These are phyloP conservation scores for Talaromyces atroroseus DNA, from an alignment of 2,329 filamentous ascomycete species.

Conservation along the genomic window DNA sequence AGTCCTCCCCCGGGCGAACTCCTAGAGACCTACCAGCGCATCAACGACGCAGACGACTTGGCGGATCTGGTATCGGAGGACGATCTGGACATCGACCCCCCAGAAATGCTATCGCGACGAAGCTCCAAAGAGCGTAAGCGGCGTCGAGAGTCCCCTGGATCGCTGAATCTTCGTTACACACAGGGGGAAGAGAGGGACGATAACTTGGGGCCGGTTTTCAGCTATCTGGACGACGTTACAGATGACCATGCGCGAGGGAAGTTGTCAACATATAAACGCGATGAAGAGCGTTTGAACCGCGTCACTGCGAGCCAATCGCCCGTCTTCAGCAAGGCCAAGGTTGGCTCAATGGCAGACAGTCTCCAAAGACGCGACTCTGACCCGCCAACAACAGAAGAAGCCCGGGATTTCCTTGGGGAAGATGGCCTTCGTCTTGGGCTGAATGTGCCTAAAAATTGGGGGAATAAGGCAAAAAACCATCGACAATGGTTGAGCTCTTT, in stretches of 20 bases:
- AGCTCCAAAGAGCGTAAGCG: conserved; percentile 17
- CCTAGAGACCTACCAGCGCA: conserved; percentile 34
- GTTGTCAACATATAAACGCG: conserved; percentile 30
- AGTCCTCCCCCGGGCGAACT: conserved; percentile 35
- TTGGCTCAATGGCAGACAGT: conserved; percentile 29
- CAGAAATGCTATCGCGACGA: conserved; percentile 14
- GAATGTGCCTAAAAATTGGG: conserved; percentile 36
- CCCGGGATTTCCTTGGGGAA: conserved; percentile 17
- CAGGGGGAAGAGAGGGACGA: conserved; percentile 11
- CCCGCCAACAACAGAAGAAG: conserved; percentile 15
- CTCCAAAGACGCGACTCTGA: conserved; percentile 32
- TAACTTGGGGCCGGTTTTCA: conserved; percentile 25
- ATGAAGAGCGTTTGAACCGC: conserved; percentile 35
- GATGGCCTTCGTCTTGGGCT: conserved; percentile 26
- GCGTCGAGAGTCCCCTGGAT: conserved; percentile 22
- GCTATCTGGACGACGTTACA: conserved; percentile 29
- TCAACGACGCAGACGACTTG: conserved; percentile 34
- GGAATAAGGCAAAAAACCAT: conserved; percentile 26
- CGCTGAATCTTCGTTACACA: conserved; percentile 11
- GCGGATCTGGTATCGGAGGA: conserved; percentile 31
- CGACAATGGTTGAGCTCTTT: conserved; percentile 33
- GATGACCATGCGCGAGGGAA: conserved; percentile 31
- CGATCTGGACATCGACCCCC: conserved; percentile 16
- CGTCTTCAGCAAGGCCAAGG: conserved; percentile 35
- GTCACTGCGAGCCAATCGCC: conserved; percentile 35